Base-by-base conservation (phyloP, 768 basidiomycete genomes). In the Leccinum boreale region DNA sequence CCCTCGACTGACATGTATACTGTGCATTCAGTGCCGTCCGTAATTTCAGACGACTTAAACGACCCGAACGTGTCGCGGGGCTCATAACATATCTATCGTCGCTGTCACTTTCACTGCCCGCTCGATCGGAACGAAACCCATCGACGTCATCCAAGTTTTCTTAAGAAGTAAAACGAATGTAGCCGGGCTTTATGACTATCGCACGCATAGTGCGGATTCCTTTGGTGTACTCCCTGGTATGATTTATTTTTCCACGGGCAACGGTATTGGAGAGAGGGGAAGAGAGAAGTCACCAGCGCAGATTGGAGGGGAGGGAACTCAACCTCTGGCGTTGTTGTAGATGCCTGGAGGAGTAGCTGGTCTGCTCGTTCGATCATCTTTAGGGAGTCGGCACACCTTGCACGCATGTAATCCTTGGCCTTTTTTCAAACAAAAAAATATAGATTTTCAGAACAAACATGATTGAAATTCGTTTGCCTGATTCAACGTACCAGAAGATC, bases 161-260 rank as follows among this genome's bases (percentile, higher is more conserved):
- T 44, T 44, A 44, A 44, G 42, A 44, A 44, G 42, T 44, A 44
- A 44, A 44, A 44, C 19, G 28, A 21, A 31, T 46, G n/a, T 55
- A 69, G 68, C 67, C 67, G 67, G 58, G 65, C 47, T 62, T 19
- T 53, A 42, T 68, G 67, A 68, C 67, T 68, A 68, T 68, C 56
- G 58, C 67, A 68, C 67, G 67, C 62, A 68, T 54, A 58, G 67
- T 68, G 67, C 62, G 58, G 21, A 21, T 24, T 46, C 31, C 51
- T 56, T 60, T 39, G 65, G 57, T 66, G 64, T 66, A 59, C 59
- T 52, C 64, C 45, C 42, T 53, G 57, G 64, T 66, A 50, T 47
- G 51, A 44, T 44, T 44, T n/a, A 39, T 39, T 59, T 33, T 29
- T 31, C 54, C 58, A 53, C 28, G 62, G 21, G 59, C 56, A 65